Evolutionary conservation across 176 grass and related monocot species (phyloP), one percentile per base, ranked within the genome.

Genomic region (Hordeum marinum): DNA sequence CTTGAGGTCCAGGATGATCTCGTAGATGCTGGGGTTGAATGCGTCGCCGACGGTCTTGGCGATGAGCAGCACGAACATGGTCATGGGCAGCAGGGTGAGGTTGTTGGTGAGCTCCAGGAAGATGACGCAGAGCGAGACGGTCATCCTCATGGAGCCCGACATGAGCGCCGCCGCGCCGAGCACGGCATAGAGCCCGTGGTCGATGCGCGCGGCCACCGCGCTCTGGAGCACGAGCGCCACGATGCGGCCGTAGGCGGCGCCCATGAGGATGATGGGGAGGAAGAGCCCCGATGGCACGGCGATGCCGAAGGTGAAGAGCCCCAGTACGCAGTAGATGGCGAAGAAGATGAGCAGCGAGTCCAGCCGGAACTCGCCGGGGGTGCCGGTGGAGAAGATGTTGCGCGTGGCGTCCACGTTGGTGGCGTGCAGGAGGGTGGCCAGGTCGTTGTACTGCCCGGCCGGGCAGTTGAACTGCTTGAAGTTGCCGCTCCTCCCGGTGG

Each of bases 381-480:
- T 98, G 11, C 88, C 87, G 1, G 93, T 92, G 69, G 96, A 98
- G 93, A 98, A 98, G 46, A 98, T 94, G 84, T 95, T 98, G 39
- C 96, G 87, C 1, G 92, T 92, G 11, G 96, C 96, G 82, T 98
- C 96, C 17, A 88, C 88, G 63, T 92, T 98, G 17, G 96, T 98
- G 75, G 96, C 96, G 63, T 98, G 91, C 21, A 98, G 93, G 24
- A 98, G 96, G 25, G 81, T 92, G 3, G 96, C 93, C 10, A 98
- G 91, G 81, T 98, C 96, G 54, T 98, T 98, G 84, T 98, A 98
- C 41, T 92, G 37, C 0, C 96, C 96, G 1, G 7, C n/a, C 9
- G 93, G 96, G 69, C 96, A 98, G 77, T 98, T 98, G 84, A 98
- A 98, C 85, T 92, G 93, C 93, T 98, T 98, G 93, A 98, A 98